Evolutionary conservation across 352 stramenopile species (phyloP), one percentile per base, ranked within the genome.

Genomic region (Globisporangium acanthophoron): DNA sequence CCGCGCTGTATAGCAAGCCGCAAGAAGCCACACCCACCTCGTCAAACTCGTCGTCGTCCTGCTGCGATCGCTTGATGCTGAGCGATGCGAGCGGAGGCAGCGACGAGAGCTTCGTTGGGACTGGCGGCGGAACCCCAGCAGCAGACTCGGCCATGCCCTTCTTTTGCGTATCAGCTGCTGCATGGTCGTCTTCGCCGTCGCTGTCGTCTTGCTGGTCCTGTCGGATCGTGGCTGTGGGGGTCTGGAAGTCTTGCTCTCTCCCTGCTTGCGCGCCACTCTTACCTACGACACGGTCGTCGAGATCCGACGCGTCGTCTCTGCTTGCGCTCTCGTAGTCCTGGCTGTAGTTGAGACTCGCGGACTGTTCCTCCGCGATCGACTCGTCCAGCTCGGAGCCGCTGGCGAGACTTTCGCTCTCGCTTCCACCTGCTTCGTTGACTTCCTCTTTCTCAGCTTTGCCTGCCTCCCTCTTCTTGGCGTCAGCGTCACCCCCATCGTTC

Each of bases 381-480:
- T 88, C 74, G 29, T 75, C 76, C 9, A 85, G 47, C 45, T 88
- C 80, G 0, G 78, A 90, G 6, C 54, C 74, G 59, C 76, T 88
- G 24, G 62, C 65, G 5, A 87, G 61, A 20, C 87, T 77, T 56
- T 88, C 78, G 1, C 61, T 70, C 58, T 85, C 71, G 39, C 73
- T 84, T 15, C 70, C 74, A 24, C 85, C 74, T 8, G 80, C 66
- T 9, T 61, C 72, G 12, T 68, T 66, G 24, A 85, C 76, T 3
- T 80, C 66, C 7, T 61, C 74, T 8, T 69, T 70, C n/a, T 61
- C 66, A 12, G 66, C 61, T n/a, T 53, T 59, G 15, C 68, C 18
- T 15, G 37, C 37, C 12, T 43, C 60, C 2, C 64, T 49, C 16
- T 59, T 44, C 37, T 56, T 62, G 16, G 8, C 18, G 1, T 31